Conservation (phyloP, 345 rosid genomes). For the Camelina laxa region DNA sequence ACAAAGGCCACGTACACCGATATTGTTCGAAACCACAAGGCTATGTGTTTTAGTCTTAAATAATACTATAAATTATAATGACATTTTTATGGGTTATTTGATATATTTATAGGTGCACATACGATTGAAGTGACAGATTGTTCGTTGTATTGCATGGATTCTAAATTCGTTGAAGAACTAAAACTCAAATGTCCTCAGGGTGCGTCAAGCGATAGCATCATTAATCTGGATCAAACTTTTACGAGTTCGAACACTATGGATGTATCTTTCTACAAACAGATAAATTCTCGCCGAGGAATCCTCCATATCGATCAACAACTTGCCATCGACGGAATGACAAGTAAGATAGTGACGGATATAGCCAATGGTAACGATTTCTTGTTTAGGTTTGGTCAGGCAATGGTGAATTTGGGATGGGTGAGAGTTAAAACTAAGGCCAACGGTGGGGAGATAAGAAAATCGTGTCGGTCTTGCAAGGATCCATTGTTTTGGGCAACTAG, state of each 20-base stretch:
- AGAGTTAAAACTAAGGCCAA: slow-evolving; percentile 22
- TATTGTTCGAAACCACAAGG: no score
- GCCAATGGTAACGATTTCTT: slow-evolving; percentile 47
- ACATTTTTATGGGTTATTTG: no score
- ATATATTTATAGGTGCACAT: slow-evolving; percentile 51
- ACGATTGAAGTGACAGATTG: slow-evolving; percentile 59
- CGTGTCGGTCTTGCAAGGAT: slow-evolving; percentile 51
- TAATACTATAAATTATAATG: not conserved
- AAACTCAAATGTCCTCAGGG: slow-evolving; percentile 45
- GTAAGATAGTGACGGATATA: slow-evolving; percentile 37
- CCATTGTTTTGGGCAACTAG: not conserved
- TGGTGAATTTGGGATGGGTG: slow-evolving; percentile 60
- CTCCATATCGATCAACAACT: slow-evolving; percentile 60
- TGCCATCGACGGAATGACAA: slow-evolving; percentile 47
- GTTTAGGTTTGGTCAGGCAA: slow-evolving; percentile 53
- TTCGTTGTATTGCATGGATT: slow-evolving; percentile 51
- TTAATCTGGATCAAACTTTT: slow-evolving; percentile 56
- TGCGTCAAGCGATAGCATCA: slow-evolving; percentile 26
- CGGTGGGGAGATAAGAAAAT: slow-evolving; percentile 55
- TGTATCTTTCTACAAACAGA: slow-evolving; percentile 59
- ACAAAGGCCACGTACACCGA: no score
- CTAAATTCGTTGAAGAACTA: slow-evolving; percentile 30
- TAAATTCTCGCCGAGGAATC: slow-evolving; percentile 44
- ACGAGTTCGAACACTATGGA: slow-evolving; percentile 48
- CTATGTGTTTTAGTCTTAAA: not conserved